Evolutionary conservation across 2,329 filamentous ascomycete species (phyloP), one percentile per base, ranked within the genome.

Genomic region (Diplodia scrobiculata): DNA sequence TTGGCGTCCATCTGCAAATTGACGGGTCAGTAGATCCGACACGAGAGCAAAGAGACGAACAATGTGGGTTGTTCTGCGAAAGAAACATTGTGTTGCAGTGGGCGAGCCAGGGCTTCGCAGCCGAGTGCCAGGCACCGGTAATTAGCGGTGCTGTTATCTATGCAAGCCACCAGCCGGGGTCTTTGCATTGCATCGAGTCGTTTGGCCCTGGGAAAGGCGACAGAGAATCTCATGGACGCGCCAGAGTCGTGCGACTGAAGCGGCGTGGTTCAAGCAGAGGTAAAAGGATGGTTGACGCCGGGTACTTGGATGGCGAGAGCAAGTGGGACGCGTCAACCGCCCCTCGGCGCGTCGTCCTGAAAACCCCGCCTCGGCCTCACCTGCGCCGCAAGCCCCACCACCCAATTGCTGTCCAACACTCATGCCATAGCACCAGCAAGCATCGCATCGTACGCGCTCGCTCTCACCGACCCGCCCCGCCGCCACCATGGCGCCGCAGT

Each of bases 401-500:
- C 50, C 29, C 29, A 54, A 36, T 19, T 54, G 27, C 52, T 38
- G 13, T 25, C 52, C 32, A 6, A 21, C 52, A 21, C 9, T 54
- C 9, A 3, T 21, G 21, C 3, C 19, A 4, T 11, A n/a, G 6
- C 51, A 19, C 17, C 29, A 5, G 29, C 5, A 32, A 32, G 2
- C 27, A 13, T 14, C 53, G 34, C 53, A 41, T 11, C 19, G 34
- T 17, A 4, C n/a, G 1, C 34, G 9, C 1, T 9, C 34, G 34
- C 19, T 10, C 2, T 3, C 19, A 7, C 38, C 25, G 7, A 14
- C 36, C 17, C 32, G 5, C 29, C 29, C 29, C 5, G 29, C 10
- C 34, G 55, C 25, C 53, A 17, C 25, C 52, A 66, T 66, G 63
- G 63, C 66, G 19, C 48, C 68, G 41, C 68, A 67, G 51, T 70